Conservation (phyloP, 768 basidiomycete species). For the Tulasnella sp. region DNA sequence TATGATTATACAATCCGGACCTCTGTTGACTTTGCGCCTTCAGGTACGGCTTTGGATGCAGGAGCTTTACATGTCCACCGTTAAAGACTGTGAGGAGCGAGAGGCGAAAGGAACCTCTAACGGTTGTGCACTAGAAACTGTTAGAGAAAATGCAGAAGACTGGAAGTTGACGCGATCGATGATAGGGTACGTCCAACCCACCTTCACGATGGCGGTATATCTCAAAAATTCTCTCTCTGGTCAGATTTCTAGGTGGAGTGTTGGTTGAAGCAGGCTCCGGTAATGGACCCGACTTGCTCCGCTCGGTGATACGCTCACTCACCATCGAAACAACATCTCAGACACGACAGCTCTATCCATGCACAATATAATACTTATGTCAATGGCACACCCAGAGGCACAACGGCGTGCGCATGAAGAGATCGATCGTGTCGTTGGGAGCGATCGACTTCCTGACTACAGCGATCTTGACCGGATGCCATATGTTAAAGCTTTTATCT, state of each 20-base stretch:
- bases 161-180: background rate
- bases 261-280: background rate
- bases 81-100: background rate
- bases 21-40: background rate
- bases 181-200: background rate
- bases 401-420: conserved; percentile 29
- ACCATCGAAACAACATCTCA: background rate
- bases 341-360: background rate
- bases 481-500: conserved; percentile 31
- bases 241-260: background rate
- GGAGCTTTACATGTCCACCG: background rate
- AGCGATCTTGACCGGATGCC: conserved; percentile 34
- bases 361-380: background rate
- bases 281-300: background rate
- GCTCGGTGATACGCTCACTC: background rate
- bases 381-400: conserved; percentile 23
- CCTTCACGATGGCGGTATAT: background rate
- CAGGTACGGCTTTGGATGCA: background rate
- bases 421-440: conserved; percentile 32
- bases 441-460: conserved; percentile 27
- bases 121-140: background rate
- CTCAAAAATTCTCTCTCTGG: background rate
- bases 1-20: background rate
- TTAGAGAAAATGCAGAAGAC: background rate
- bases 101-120: background rate